A percentile compares a stretch with the other conserved stretches of the same genome.
These are phyloP conservation scores for Escovopsis sp. DNA, from an alignment of 2,329 filamentous ascomycete species.

Conservation along the genomic window DNA sequence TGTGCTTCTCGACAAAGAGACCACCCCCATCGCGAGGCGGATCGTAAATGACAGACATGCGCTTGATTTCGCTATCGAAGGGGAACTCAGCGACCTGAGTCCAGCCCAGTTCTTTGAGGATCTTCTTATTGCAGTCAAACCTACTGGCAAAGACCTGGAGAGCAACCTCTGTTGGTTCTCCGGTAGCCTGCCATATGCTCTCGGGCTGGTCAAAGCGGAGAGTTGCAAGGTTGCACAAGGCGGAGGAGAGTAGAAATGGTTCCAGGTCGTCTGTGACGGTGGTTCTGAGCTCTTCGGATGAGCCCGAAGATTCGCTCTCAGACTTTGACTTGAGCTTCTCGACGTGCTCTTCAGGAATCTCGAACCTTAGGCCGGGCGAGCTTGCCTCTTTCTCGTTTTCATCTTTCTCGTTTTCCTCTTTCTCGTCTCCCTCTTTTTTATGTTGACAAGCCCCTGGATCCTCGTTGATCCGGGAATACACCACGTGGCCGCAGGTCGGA, in stretches of 20 bases:
- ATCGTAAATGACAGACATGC: conserved; percentile 64
- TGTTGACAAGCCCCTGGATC: conserved; percentile 12
- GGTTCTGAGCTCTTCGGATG: conserved; percentile 18
- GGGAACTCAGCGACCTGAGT: conserved; percentile 55
- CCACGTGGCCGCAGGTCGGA: conserved; percentile 43
- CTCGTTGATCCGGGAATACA: conserved; percentile 26
- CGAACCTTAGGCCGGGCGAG: conserved; percentile 45
- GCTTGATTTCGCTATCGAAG: conserved; percentile 67
- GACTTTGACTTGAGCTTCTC: conserved; percentile 31
- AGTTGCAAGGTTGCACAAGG: conserved; percentile 52
- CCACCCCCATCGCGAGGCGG: conserved; percentile 25
- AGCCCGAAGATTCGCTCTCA: conserved; percentile 13
- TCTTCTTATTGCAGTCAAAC: conserved; percentile 44
- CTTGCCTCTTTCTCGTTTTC: conserved; percentile 48
- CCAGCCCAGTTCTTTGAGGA: conserved; percentile 39
- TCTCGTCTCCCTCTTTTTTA: conserved; percentile 15
- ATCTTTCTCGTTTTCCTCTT: conserved; percentile 26
- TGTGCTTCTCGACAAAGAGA: conserved; percentile 24
- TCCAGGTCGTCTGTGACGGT: conserved; percentile 35
- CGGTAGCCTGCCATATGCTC: conserved; percentile 48
- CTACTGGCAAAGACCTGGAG: conserved; percentile 62
- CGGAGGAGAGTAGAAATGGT: conserved; percentile 38
- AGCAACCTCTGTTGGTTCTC: conserved; percentile 62
- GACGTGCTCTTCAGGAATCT: conserved; percentile 43
- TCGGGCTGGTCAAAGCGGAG: conserved; percentile 40